Base-by-base conservation (phyloP, 176 grass and related monocot genomes). In the Triticum urartu region DNA sequence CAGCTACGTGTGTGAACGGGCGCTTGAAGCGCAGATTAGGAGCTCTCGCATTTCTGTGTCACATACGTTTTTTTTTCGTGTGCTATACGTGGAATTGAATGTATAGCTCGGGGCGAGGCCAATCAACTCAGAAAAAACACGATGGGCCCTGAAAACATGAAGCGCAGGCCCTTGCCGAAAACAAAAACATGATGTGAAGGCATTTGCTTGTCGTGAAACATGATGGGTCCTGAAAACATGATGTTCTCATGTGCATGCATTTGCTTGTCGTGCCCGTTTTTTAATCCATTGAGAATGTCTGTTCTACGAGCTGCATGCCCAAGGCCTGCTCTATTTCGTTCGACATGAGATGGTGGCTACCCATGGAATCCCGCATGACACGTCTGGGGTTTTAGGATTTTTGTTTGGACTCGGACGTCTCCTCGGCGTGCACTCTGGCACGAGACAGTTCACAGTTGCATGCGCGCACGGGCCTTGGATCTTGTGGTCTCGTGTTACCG, bases 241-340 rank as follows among this genome's bases (percentile, higher is more conserved):
- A 17, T 52, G 35, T 36, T 36, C 35, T 36, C 35, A 36, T 36
- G 48, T 52, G 48, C 48, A 80, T 78, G 60, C 72, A 36, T 63
- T 82, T 45, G 78, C 83, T 64, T 39, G 72, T 64, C 71, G 88
- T 67, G 82, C 32, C 30, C 62, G 21, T 63, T 77, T 10, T 75
- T 28, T 39, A 65, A 32, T 48, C 79, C 54, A 82, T 54, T 83
- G 40, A 66, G 89, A 86, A 90, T 90, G 84, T 86, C 88, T 82
- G 83, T 72, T 72, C 32, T 32, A 72, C 17, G 72, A 24, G 54
- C 39, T 43, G 40, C 40, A 1, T 32, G 79, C 11, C 38, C 63
- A 74, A 86, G 72, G 43, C 43, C 43, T 13, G 40, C 40, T 30
- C 28, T 50, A 50, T 52, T 52, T 52, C 48, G 48, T 52, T 52